Percentiles rank a stretch among this genome's conserved stretches.
These are phyloP conservation scores for Pyrenophora graminea DNA, from an alignment of 2,329 filamentous ascomycete genomes.

Conservation along the genomic window DNA sequence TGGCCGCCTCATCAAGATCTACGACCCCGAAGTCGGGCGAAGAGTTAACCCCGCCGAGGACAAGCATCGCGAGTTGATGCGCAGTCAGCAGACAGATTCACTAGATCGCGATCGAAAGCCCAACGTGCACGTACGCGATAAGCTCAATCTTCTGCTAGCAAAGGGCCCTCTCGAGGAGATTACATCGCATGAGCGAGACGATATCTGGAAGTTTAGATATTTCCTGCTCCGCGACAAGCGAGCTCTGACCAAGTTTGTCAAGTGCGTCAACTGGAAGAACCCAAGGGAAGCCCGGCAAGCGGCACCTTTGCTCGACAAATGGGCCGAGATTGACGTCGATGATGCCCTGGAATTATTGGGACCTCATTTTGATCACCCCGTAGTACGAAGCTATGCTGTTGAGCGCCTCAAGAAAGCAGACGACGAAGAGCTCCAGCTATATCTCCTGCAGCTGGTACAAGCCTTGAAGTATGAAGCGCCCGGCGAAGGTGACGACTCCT, in stretches of 20 bases:
- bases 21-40: conserved; percentile 89
- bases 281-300: conserved; percentile 83
- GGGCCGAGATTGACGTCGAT: conserved; percentile 96
- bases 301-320: conserved; percentile 85
- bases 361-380: conserved; percentile 84
- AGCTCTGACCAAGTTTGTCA: conserved; percentile 92
- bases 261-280: conserved; percentile 94
- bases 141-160: conserved; percentile 86
- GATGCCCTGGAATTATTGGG: conserved; percentile 93
- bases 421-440: conserved; percentile 87
- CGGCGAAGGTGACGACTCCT: conserved; percentile 74
- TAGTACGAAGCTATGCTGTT: conserved; percentile 90
- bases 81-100: conserved; percentile 90
- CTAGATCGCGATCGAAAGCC: conserved; percentile 94
- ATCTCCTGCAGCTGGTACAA: conserved; percentile 91
- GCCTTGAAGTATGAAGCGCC: conserved; percentile 73
- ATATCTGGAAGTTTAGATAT: conserved; percentile 97
- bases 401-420: conserved; percentile 89
- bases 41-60: conserved; percentile 92
- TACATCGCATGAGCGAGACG: conserved; percentile 88
- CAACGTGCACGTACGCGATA: conserved; percentile 92
- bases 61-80: conserved; percentile 89
- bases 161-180: conserved; percentile 91
- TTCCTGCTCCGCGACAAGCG: conserved; percentile 87
- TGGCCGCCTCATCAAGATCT: conserved; percentile 77